These are phyloP conservation scores for Oenanthe javanica DNA, from an alignment of 140 eudicot genomes.

Conservation along the genomic window DNA sequence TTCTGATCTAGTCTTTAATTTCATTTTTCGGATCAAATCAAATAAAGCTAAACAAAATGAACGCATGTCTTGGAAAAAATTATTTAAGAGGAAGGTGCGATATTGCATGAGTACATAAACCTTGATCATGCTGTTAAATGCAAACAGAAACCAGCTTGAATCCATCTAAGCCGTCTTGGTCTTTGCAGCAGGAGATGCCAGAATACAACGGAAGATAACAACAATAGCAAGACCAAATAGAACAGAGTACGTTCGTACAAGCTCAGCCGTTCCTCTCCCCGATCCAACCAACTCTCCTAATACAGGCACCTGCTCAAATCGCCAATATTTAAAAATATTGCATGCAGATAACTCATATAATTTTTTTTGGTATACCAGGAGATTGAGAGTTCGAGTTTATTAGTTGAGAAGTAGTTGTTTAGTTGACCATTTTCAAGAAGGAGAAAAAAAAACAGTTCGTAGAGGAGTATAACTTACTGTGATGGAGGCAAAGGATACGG, in stretches of 20 bases:
- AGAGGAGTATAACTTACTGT: background rate
- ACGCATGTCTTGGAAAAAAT: no score
- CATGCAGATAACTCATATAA: background rate
- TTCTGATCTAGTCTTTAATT: no score
- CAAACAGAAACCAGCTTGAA: background rate
- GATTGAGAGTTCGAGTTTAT: background rate
- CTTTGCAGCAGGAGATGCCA: background rate
- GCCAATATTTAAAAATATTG: background rate
- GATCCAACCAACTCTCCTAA: constrained; percentile 9
- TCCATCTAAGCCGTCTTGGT: background rate
- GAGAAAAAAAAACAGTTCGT: background rate
- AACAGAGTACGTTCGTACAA: background rate
- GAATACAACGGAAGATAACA: background rate
- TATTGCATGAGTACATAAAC: no score
- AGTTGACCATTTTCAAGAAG: background rate
- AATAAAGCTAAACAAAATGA: no score
- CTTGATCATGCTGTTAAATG: no score
- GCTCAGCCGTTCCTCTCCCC: background rate
- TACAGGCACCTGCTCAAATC: background rate
- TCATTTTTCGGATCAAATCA: no score
- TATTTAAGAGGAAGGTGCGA: no score
- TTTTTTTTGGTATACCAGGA: background rate
- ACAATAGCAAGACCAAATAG: background rate
- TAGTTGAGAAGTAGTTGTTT: background rate
- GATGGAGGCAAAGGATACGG: background rate